Evolutionary conservation across 305 asterid genomes (phyloP).

Genomic region (Fraxinus ornus): DNA sequence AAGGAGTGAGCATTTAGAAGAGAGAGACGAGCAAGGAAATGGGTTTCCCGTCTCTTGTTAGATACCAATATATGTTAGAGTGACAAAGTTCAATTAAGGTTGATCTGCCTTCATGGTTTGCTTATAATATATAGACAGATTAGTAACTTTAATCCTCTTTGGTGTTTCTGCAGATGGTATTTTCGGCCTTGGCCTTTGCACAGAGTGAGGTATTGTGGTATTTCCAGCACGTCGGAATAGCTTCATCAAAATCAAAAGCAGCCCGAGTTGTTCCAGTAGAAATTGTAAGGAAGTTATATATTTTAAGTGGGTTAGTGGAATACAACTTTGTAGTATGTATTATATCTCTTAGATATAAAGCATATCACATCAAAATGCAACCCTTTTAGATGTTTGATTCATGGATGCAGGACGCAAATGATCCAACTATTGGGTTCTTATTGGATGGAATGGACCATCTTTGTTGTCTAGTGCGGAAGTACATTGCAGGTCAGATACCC

Average conservation of each 20-base stretch:
- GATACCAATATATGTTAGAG: conserved; percentile 12
- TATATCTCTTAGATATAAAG: neutral
- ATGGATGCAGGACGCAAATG: conserved; percentile 83
- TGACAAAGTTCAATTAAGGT: neutral
- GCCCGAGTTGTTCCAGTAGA: conserved; percentile 80
- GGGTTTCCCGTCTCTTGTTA: conserved; percentile 1
- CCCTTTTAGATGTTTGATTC: conserved; percentile 13
- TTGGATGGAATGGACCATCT: conserved; percentile 97
- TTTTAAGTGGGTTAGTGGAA: neutral
- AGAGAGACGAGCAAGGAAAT: conserved; percentile 11
- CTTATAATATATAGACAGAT: conserved; percentile 13
- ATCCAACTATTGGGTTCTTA: conserved; percentile 94
- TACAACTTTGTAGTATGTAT: conserved; percentile 20
- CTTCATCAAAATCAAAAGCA: conserved; percentile 74
- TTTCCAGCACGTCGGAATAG: conserved; percentile 91
- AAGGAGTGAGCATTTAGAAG: conserved; percentile 8
- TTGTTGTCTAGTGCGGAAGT: conserved; percentile 96
- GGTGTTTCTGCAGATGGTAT: conserved; percentile 84
- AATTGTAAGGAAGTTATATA: conserved; percentile 57
- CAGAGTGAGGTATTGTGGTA: conserved; percentile 98
- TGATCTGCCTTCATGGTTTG: conserved; percentile 5
- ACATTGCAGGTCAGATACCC: conserved; percentile 82
- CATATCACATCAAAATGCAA: conserved; percentile 2
- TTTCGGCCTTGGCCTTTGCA: conserved; percentile 93
- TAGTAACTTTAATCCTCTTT: conserved; percentile 17